Base-by-base conservation (phyloP, 495 filamentous ascomycete genomes). In the Immersiella caudata region DNA sequence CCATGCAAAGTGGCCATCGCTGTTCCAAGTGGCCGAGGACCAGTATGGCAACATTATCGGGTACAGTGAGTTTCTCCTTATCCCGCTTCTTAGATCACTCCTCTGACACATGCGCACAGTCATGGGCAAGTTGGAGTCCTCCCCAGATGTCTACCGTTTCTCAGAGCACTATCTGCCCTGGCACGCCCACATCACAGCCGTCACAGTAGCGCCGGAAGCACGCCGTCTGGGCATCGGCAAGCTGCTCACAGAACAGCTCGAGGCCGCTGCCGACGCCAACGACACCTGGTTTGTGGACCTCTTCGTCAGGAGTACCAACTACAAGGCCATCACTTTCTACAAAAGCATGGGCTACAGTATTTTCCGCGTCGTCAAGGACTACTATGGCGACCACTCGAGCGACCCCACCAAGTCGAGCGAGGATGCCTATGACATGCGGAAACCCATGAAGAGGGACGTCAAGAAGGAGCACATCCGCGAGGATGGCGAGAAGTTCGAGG, bases 351-450 rank as follows among this genome's bases (percentile, higher is more conserved):
- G 95, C 75, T 97, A 85, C 75, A 92, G 87, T 62, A 88, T 97
- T 70, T 99, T 91, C 81, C 85, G 95, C 20, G 86, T 90, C 2
- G 94, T 99, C 22, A 85, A 93, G 60, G 90, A 89, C 71, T 99
- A 99, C 77, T 99, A 99, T 71, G 81, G 82, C 50, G 82, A 83
- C 55, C 81, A 84, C 57, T 92, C 88, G 59, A 94, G 93, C 72
- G 89, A 93, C 75, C 88, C 88, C 9, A 87, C 76, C 49, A 75
- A 76, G 56, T 68, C 71, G 18, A 88, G 87, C 29, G 93, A 94
- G 72, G 94, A 97, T 82, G 95, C 95, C 16, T 97, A 91, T 76
- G 86, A 99, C 77, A 99, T 99, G 95, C 88, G 95, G 59, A 98
- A 98, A 73, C 89, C 92, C 56, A 88, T 94, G 78, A 90, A 85